A percentile compares a stretch with the other conserved stretches of the same genome.
These are phyloP conservation scores for Brasenia schreberi DNA, from an alignment of 164 flowering plant genomes.

Conservation along the genomic window DNA sequence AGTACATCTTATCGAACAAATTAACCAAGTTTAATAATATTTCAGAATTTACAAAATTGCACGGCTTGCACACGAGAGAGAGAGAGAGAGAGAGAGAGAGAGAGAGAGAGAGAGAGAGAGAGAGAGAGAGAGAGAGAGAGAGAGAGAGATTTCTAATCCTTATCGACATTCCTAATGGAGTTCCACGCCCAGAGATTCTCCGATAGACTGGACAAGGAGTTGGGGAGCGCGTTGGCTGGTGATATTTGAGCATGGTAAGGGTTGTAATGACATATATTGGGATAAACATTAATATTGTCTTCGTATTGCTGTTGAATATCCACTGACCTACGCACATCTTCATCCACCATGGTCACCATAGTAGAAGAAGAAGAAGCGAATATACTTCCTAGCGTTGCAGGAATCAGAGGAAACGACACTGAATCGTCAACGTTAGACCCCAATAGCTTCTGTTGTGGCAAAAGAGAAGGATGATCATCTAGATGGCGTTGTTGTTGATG, in stretches of 20 bases:
- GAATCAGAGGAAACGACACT: slow-evolving; percentile 7
- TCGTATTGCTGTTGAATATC: slow-evolving; percentile 27
- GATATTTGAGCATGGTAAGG: slow-evolving; percentile 8
- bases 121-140: slow-evolving; percentile 1
- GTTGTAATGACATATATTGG: slow-evolving; percentile 7
- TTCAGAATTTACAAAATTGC: no score
- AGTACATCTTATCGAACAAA: no score
- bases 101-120: slow-evolving; percentile 5
- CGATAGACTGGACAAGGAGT: slow-evolving; percentile 20
- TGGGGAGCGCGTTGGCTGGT: slow-evolving; percentile 12
- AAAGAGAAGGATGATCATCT: slow-evolving; percentile 11
- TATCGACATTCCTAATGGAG: slow-evolving; percentile 29
- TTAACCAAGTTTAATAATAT: no score
- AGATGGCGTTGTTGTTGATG: slow-evolving; percentile 32
- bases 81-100: slow-evolving; percentile 5
- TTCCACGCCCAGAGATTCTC: slow-evolving; percentile 74
- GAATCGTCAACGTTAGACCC: slow-evolving; percentile 11
- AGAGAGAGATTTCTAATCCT: slow-evolving; percentile 30
- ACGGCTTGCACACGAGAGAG: background rate
- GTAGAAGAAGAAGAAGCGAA: slow-evolving; percentile 16
- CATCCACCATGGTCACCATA: slow-evolving; percentile 10
- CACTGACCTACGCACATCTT: slow-evolving; percentile 52
- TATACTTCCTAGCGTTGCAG: slow-evolving; percentile 6
- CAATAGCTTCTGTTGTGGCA: slow-evolving; percentile 8
- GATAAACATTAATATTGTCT: slow-evolving; percentile 9